Base-by-base conservation (phyloP, 495 filamentous ascomycete genomes). In the Friedmanniomyces endolithicus region DNA sequence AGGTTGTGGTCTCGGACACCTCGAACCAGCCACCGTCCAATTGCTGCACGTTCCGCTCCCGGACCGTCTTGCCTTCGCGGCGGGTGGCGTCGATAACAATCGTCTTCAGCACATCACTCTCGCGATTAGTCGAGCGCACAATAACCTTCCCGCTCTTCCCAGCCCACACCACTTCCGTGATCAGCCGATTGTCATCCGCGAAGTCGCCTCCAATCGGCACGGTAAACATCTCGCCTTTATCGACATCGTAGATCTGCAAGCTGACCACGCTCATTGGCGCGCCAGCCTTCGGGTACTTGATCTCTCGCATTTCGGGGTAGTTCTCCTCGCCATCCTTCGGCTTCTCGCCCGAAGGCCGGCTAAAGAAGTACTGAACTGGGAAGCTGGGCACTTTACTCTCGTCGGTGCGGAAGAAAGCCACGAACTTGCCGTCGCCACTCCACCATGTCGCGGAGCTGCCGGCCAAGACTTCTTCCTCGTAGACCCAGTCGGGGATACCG, bases 401-500 rank as follows among this genome's bases (percentile, higher is more conserved):
- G 65, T 98, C 88, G 1, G 92, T 98, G 4, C 88, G 82, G 39
- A 97, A 67, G 51, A 95, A 97, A 19, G 92, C 88, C 57, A 98
- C 68, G 66, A 83, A 92, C 49, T 85, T 83, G 19, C 88, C 92
- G 65, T 90, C 88, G 23, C 81, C 76, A 19, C 87, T 88, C 88
- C 87, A 97, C 92, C 92, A 97, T 0, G 90, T 90, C 7, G 84
- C 94, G 48, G 77, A 88, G 60, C 87, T 85, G 2, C 80, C 81
- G 1, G 71, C 58, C 59, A 97, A 85, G 6, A 98, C 90, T 68
- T 98, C 92, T 65, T 98, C 92, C 65, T 98, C 92, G 61, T 96
- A 98, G 0, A 98, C 92, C 92, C 92, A 98, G 68, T 98, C 92
- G 0, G 92, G 92, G n/a, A 95, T 81, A 20, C 92, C 92, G 62